phyloP scores from a whole-genome alignment of 2,329 filamentous ascomycete species.

The Paecilomyces sp. region DNA sequence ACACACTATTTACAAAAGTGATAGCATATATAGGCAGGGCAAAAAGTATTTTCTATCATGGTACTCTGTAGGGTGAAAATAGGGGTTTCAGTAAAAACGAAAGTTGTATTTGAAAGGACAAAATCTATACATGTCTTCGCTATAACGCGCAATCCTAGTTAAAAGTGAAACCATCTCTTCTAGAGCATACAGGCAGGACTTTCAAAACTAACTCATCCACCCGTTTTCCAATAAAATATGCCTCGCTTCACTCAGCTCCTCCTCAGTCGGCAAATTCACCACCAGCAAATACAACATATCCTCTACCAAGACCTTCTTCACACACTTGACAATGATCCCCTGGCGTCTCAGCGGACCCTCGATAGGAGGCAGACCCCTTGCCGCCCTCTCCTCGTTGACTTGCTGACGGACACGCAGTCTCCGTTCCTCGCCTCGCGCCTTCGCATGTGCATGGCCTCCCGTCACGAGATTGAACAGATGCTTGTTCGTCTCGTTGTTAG shows the following conservation, averaged over 20 bases:
- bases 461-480: not conserved
- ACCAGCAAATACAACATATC: not conserved
- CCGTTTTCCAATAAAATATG: not conserved
- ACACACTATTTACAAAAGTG: too few relatives aligned
- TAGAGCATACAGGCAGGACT: too few relatives aligned
- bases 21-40: too few relatives aligned
- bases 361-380: not conserved
- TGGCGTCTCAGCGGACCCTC: not conserved
- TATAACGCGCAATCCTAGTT: too few relatives aligned
- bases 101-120: too few relatives aligned
- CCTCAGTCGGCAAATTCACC: not conserved
- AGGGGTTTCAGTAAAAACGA: too few relatives aligned
- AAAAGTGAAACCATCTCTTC: too few relatives aligned
- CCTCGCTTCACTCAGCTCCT: not conserved
- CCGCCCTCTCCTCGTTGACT: not conserved
- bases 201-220: not conserved
- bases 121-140: too few relatives aligned
- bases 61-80: too few relatives aligned
- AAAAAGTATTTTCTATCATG: too few relatives aligned
- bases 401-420: not conserved
- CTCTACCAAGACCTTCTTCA: not conserved
- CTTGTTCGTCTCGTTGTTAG: not conserved
- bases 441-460: not conserved
- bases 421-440: not conserved
- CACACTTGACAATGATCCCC: not conserved